Evolutionary conservation across 805 yeast species (phyloP).

Genomic region (Candida railenensis): DNA sequence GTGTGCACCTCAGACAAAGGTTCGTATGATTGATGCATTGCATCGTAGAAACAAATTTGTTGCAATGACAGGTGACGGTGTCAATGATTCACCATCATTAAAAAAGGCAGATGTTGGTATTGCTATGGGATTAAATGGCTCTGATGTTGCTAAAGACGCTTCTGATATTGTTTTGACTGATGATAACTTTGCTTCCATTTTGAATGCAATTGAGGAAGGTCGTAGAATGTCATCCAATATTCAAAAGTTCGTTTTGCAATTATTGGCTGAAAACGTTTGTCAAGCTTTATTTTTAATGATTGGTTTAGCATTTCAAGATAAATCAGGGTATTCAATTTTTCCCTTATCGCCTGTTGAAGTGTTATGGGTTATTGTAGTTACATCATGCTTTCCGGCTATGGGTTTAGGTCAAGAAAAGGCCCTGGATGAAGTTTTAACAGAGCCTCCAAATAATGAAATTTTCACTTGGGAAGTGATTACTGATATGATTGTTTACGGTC

Average conservation of each 20-base stretch:
- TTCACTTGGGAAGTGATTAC: constrained; percentile 41
- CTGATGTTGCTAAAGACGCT: constrained; percentile 85
- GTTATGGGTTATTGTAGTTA: constrained; percentile 74
- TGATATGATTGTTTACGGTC: constrained; percentile 41
- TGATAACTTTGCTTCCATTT: constrained; percentile 77
- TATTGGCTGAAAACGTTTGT: constrained; percentile 70
- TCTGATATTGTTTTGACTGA: constrained; percentile 69
- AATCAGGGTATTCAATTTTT: constrained; percentile 33
- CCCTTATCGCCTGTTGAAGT: constrained; percentile 66
- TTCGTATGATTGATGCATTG: constrained; percentile 41
- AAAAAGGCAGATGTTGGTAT: constrained; percentile 79
- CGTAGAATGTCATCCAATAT: constrained; percentile 77
- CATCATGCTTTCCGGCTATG: constrained; percentile 84
- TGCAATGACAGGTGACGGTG: constrained; percentile 62
- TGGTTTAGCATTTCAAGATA: constrained; percentile 36
- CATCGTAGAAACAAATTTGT: constrained; percentile 36
- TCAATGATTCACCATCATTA: constrained; percentile 76
- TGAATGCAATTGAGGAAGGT: constrained; percentile 78
- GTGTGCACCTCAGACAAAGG: constrained; percentile 43
- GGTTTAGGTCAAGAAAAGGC: constrained; percentile 60
- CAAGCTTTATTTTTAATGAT: constrained; percentile 62
- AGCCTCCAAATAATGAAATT: constrained; percentile 36
- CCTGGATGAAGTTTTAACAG: constrained; percentile 34
- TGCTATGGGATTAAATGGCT: constrained; percentile 77
- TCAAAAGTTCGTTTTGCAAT: constrained; percentile 73